phyloP scores from a whole-genome alignment of 2,329 filamentous ascomycete genomes.

The Aspergillus ustus region DNA sequence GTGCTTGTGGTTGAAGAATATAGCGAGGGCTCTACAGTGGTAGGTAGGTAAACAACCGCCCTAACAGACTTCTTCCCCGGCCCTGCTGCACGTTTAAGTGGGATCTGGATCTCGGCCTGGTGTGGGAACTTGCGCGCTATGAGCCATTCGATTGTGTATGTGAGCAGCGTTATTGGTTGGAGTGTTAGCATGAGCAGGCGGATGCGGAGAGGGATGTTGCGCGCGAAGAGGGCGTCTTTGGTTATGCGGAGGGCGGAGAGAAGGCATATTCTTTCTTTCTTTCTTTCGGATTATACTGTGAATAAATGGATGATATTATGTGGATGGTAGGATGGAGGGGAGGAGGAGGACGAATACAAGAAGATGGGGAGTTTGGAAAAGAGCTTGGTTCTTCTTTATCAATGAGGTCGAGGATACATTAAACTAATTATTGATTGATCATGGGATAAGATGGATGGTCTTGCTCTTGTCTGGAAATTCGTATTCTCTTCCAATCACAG shows the following conservation, averaged over 20 bases:
- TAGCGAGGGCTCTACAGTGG: background rate
- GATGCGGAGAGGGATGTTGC: constrained; percentile 41
- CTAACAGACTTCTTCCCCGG: constrained; percentile 6
- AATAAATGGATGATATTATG: background rate
- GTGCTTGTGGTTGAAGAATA: background rate
- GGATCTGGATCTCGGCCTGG: constrained; percentile 9
- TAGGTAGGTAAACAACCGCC: constrained; percentile 14
- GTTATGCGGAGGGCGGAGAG: constrained; percentile 12
- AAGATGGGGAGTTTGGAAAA: background rate
- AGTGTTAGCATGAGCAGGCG: constrained; percentile 53
- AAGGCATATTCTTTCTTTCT: constrained; percentile 57
- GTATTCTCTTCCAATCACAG: background rate
- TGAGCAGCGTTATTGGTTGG: constrained; percentile 47
- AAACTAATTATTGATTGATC: background rate
- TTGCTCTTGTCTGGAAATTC: background rate
- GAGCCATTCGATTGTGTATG: constrained; percentile 42
- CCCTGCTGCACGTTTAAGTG: constrained; percentile 12
- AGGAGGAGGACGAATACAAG: too few species aligned
- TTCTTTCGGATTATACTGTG: constrained; percentile 43
- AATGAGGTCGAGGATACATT: too few species aligned
- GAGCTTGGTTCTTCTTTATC: background rate
- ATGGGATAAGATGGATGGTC: background rate
- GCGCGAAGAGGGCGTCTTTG: constrained; percentile 41
- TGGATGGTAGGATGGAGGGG: background rate
- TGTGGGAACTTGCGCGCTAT: constrained; percentile 11